phyloP scores from a whole-genome alignment of 2,329 filamentous ascomycete genomes.

The Claviceps citrina region DNA sequence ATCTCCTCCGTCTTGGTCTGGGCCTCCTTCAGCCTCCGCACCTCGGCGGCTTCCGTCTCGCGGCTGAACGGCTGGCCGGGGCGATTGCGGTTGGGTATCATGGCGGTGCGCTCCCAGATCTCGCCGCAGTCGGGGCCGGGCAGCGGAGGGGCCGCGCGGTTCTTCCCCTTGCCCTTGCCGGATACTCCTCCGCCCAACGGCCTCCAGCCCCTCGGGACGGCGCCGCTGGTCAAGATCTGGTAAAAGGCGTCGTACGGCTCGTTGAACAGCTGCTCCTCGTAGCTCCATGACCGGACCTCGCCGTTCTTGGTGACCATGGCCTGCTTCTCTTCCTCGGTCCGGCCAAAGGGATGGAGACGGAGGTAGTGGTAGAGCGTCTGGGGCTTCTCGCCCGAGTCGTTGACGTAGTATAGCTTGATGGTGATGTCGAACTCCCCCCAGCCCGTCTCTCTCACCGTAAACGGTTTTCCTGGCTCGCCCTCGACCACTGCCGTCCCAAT shows the following conservation, averaged over 20 bases:
- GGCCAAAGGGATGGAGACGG: constrained; percentile 77
- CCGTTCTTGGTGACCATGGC: constrained; percentile 40
- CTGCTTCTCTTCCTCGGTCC: constrained; percentile 58
- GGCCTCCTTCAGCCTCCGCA: constrained; percentile 47
- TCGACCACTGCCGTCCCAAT: constrained; percentile 43
- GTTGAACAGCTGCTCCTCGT: constrained; percentile 94
- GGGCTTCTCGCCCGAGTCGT: constrained; percentile 79
- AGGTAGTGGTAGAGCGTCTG: constrained; percentile 91
- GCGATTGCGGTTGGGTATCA: constrained; percentile 54
- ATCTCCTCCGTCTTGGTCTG: constrained; percentile 48
- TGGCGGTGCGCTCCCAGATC: constrained; percentile 52
- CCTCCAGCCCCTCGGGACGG: constrained; percentile 34
- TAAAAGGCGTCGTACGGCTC: constrained; percentile 90
- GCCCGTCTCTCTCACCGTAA: constrained; percentile 79
- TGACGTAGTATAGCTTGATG: constrained; percentile 84
- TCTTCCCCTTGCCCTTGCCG: constrained; percentile 38
- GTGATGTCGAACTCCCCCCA: constrained; percentile 98
- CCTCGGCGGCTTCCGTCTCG: constrained; percentile 50
- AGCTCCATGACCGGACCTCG: constrained; percentile 62
- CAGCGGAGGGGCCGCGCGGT: constrained; percentile 23
- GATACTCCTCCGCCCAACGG: constrained; percentile 24
- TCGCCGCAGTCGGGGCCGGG: constrained; percentile 28
- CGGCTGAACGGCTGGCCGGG: constrained; percentile 59
- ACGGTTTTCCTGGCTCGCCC: constrained; percentile 50
- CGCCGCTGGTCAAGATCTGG: constrained; percentile 65